A percentile compares a stretch with the other conserved stretches of the same genome.
These are phyloP conservation scores for Chionographis japonica DNA, from an alignment of 106 monocot species.

Conservation along the genomic window DNA sequence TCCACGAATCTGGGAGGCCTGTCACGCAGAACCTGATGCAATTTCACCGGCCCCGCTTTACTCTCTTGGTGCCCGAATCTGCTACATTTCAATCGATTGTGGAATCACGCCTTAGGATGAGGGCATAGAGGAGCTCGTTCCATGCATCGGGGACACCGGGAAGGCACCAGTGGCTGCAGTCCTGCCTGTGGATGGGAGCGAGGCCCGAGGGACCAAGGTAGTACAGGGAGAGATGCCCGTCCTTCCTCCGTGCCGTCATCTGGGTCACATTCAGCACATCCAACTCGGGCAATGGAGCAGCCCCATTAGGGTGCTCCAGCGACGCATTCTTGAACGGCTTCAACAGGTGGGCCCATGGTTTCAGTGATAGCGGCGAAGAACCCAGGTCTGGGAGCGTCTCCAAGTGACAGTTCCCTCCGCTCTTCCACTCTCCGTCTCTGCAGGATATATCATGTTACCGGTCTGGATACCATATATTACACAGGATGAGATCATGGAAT, in stretches of 20 bases:
- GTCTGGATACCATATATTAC: no score
- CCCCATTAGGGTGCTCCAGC: background rate
- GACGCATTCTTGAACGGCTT: constrained; percentile 14
- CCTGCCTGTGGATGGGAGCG: constrained; percentile 24
- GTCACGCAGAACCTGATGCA: no score
- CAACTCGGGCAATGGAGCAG: background rate
- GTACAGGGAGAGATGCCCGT: constrained; percentile 32
- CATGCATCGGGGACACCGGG: constrained; percentile 35
- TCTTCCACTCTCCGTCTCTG: constrained; percentile 28
- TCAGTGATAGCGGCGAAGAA: constrained; percentile 1
- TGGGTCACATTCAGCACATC: constrained; percentile 22
- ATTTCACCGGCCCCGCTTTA: no score
- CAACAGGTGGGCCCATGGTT: constrained; percentile 12
- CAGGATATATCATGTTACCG: no score
- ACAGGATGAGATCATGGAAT: no score
- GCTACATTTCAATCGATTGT: background rate
- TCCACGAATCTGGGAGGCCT: no score
- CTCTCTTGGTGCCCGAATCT: no score
- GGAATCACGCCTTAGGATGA: constrained; percentile 3
- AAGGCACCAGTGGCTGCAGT: constrained; percentile 44
- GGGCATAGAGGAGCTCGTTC: constrained; percentile 24
- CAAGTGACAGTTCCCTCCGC: constrained; percentile 26
- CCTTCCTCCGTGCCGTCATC: constrained; percentile 29
- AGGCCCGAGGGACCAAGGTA: constrained; percentile 13
- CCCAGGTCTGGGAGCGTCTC: constrained; percentile 22